phyloP scores from a whole-genome alignment of 805 yeast genomes.

The Candida piceae region DNA sequence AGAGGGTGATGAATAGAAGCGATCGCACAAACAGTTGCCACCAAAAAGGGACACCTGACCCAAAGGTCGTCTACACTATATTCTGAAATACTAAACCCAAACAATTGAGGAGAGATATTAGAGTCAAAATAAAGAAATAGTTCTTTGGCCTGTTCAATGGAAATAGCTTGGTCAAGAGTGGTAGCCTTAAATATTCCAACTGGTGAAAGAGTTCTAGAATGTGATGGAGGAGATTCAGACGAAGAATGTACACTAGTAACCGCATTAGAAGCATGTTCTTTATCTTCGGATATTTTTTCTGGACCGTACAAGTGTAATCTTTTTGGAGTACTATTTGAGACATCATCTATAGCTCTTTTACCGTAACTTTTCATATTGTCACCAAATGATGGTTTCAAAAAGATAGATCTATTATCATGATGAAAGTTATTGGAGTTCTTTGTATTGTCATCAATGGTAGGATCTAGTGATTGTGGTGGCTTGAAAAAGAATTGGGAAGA shows the following conservation, averaged over 20 bases:
- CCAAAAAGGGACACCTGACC: slow-evolving; percentile 51
- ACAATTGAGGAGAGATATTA: slow-evolving; percentile 56
- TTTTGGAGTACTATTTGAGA: background rate
- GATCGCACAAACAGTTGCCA: slow-evolving; percentile 56
- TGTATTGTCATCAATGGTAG: background rate
- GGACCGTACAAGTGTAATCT: background rate
- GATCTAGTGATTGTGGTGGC: background rate
- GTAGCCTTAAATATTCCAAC: background rate
- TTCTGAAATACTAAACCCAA: slow-evolving; percentile 56
- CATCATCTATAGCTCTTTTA: background rate
- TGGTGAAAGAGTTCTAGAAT: slow-evolving; percentile 1
- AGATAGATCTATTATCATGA: background rate
- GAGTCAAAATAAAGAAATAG: slow-evolving; percentile 48
- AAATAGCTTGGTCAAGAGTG: slow-evolving; percentile 17
- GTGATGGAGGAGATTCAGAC: background rate
- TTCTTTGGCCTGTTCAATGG: slow-evolving; percentile 34
- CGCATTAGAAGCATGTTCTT: background rate
- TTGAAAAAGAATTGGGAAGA: background rate
- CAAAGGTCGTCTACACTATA: slow-evolving; percentile 47
- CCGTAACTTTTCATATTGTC: background rate
- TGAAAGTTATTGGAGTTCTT: background rate
- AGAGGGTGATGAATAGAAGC: slow-evolving; percentile 57
- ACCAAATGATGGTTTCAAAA: background rate
- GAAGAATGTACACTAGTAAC: background rate
- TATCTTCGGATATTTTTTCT: no score